Base-by-base conservation (phyloP, 257 asterid species). In the Catharanthus roseus region DNA sequence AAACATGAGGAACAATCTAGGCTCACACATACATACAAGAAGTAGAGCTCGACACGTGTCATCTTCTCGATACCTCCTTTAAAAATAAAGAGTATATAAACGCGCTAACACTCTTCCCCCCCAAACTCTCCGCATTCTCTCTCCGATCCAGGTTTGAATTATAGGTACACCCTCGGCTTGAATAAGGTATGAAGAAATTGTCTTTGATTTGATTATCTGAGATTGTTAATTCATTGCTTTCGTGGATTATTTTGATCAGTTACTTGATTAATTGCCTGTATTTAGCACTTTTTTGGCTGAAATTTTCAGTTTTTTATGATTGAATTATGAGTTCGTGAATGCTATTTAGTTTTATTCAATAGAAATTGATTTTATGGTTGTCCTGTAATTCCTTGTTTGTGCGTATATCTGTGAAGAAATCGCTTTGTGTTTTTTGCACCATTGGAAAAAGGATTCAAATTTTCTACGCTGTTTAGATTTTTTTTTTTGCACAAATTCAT, bases 1-100 rank as follows among this genome's bases (percentile, higher is more conserved):
- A 68, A 34, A n/a, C 13, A 12, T 12, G 38, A 19, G 54, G 74
- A 70, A 70, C 74, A 26, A 23, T 70, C 74, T 15, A 55, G 67
- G 24, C 57, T 23, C 41, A 11, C 45, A 44, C 8, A 12, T 9
- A 65, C 28, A n/a, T 5, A 24, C 6, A 5, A 58, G 38, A 29
- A 4, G 10, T 6, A 0, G n/a, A 29, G 10, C 23, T 60, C 19
- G 29, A 67, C 41, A 74, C 68, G 62, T 56, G 77, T 74, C 72
- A 56, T 6, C 16, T 55, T 23, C 49, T 60, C 10, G 0, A 9
- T 13, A n/a, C 8, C 5, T 7, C 67, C 68, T 1, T 18, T 11
- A 36, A 12, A 6, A 42, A 6, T 16, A 18, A n/a, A n/a, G n/a
- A n/a, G 24, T 39, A 24, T 63, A 65, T 65, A 66, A 23, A 65